These are phyloP conservation scores for Nicotiana rustica DNA, from an alignment of 305 asterid species.

Conservation along the genomic window DNA sequence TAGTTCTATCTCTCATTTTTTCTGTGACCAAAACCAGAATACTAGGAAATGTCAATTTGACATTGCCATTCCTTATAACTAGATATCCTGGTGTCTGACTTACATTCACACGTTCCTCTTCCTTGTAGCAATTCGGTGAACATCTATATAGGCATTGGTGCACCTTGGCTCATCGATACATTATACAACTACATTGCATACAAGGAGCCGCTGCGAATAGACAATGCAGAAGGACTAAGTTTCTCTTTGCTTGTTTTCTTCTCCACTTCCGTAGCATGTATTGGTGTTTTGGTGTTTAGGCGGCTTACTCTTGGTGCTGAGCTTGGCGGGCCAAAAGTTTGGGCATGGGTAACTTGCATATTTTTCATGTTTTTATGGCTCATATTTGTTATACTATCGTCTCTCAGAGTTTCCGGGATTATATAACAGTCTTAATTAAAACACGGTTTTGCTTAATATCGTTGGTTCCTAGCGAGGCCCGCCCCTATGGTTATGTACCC, in stretches of 20 bases:
- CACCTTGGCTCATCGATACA: slow-evolving; percentile 90
- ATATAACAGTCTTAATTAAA: slow-evolving; percentile 38
- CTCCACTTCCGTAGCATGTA: slow-evolving; percentile 82
- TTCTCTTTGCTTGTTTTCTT: slow-evolving; percentile 88
- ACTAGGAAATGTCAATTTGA: background rate
- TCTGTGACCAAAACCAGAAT: background rate
- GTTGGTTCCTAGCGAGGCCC: background rate
- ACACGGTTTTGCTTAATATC: background rate
- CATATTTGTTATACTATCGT: slow-evolving; percentile 72
- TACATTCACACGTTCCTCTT: background rate
- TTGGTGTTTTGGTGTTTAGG: slow-evolving; percentile 75
- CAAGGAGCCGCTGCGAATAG: slow-evolving; percentile 66
- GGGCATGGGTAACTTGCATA: slow-evolving; percentile 81
- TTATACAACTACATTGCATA: slow-evolving; percentile 81
- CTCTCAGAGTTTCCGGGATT: slow-evolving; percentile 68
- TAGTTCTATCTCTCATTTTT: background rate
- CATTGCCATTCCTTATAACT: background rate
- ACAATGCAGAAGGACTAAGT: slow-evolving; percentile 75
- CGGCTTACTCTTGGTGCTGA: slow-evolving; percentile 81
- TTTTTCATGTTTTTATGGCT: slow-evolving; percentile 80
- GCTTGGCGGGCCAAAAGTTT: slow-evolving; percentile 83
- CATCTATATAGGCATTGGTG: slow-evolving; percentile 85
- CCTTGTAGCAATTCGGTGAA: slow-evolving; percentile 86
- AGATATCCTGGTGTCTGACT: background rate
- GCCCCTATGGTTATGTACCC: background rate